Evolutionary conservation across 306 rosid genomes (phyloP).

Genomic region (Vigna radiata): DNA sequence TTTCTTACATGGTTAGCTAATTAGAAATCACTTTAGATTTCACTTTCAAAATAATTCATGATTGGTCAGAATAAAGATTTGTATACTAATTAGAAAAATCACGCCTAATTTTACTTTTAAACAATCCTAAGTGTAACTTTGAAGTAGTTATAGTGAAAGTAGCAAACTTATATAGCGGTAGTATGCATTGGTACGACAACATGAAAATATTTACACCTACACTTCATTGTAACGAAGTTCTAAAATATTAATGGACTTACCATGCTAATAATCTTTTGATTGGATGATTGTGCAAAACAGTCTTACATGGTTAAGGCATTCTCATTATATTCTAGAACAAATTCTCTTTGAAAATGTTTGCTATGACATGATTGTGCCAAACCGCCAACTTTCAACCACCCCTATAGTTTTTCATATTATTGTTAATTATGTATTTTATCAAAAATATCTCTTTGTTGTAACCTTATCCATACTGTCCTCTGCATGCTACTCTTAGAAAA

Average conservation of each 20-base stretch:
- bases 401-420: background rate
- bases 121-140: background rate
- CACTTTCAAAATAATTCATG: no score
- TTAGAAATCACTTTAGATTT: no score
- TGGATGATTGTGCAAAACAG: no score
- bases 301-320: background rate
- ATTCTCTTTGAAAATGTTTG: background rate
- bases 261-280: no score
- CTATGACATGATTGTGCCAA: background rate
- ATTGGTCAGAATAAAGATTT: background rate
- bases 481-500: conserved; percentile 61
- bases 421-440: background rate
- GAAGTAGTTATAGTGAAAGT: no score
- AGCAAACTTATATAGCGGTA: no score
- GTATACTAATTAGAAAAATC: background rate
- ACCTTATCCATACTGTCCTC: conserved; percentile 25
- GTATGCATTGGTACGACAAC: no score
- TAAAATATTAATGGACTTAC: no score
- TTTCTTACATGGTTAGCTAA: no score
- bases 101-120: background rate
- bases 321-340: background rate
- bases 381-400: background rate
- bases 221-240: no score
- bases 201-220: background rate
- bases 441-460: background rate